Evolutionary conservation across 257 asterid species (phyloP), one percentile per base, ranked within the genome.

Genomic region (Solanum lycopersicoides): DNA sequence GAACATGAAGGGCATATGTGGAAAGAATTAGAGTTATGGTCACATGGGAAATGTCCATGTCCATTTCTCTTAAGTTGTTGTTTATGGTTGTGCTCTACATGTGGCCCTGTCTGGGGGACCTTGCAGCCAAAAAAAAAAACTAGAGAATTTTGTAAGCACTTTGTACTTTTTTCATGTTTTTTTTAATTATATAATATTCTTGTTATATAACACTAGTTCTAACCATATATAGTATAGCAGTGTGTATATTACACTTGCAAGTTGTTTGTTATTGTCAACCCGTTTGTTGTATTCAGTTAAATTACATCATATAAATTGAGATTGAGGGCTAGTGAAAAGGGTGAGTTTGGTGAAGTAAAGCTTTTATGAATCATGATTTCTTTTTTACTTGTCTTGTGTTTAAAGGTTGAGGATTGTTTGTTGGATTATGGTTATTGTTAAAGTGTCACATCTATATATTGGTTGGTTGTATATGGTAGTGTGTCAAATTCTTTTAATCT

Each of bases 1-100:
- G 11, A 84, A 60, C 65, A 66, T 66, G 87, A 84, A 84, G 87
- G 87, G 82, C 66, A 66, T 28, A 66, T 63, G 28, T 28, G 87
- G 66, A 47, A 84, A 84, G 3, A 12, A 1, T 15, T 15, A 7
- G 77, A 72, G 44, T 69, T 21, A 42, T 41, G 87, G 82, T 34
- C 80, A 84, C 87, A 63, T 84, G 87, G 87, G 75, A 85, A 76
- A 73, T 84, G 79, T 28, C 79, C 87, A 84, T 42, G 87, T 65
- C 59, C 30, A 84, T 34, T 18, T 72, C 65, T 68, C 23, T 10
- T 71, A 50, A 18, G 18, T 47, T 47, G 30, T 86, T 73, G 87
- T 41, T 65, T 21, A 39, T 84, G 82, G 39, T 66, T 21, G 80
- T 84, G 82, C 87, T 71, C 63, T 60, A 44, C 88, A 86, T 86